Evolutionary conservation across 164 flowering plant species (phyloP).

Genomic region (Euptelea pleiosperma): DNA sequence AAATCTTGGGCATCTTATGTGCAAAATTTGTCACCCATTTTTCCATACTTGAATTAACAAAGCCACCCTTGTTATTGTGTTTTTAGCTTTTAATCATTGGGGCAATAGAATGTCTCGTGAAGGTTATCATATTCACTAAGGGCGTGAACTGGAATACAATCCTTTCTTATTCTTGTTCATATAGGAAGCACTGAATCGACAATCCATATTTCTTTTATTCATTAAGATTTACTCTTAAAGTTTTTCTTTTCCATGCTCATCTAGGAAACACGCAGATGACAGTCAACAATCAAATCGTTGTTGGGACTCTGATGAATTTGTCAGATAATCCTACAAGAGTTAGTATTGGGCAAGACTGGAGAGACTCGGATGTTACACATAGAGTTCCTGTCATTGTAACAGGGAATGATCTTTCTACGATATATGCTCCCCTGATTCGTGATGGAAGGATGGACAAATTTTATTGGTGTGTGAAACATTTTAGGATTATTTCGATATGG

Average conservation of each 20-base stretch:
- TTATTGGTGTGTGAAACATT: slow-evolving; percentile 56
- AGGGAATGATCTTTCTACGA: slow-evolving; percentile 86
- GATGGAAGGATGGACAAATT: slow-evolving; percentile 99
- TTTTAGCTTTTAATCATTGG: no score
- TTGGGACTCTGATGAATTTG: slow-evolving; percentile 91
- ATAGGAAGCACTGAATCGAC: neutral
- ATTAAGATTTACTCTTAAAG: neutral
- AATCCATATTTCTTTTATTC: neutral
- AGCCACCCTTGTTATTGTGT: no score
- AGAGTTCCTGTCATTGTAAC: slow-evolving; percentile 85
- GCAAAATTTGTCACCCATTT: no score
- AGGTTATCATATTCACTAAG: no score
- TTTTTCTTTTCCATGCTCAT: slow-evolving; percentile 13
- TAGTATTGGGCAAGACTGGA: slow-evolving; percentile 90
- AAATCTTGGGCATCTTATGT: no score
- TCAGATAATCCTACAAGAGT: slow-evolving; percentile 94
- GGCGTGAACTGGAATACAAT: no score
- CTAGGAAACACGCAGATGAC: slow-evolving; percentile 92
- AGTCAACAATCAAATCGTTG: slow-evolving; percentile 94
- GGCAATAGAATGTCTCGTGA: neutral
- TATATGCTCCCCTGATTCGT: slow-evolving; percentile 94
- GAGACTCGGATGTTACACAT: slow-evolving; percentile 70
- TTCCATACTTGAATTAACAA: no score
- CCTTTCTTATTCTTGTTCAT: neutral
- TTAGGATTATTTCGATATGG: neutral